Conservation (phyloP, 768 basidiomycete genomes). For the Termitomyces sp. region DNA sequence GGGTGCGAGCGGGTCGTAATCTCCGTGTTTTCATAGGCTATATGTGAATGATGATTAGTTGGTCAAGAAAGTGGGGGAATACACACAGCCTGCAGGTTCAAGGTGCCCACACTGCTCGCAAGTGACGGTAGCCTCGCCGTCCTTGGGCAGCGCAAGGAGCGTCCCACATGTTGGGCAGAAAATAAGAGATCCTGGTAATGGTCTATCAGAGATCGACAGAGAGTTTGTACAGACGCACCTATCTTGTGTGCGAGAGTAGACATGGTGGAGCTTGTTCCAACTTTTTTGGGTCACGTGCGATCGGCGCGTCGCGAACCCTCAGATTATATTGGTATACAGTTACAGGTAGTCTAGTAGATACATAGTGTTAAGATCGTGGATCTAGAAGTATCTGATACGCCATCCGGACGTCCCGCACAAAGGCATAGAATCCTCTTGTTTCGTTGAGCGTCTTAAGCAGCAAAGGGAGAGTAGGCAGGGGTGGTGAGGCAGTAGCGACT, state of each 20-base stretch:
- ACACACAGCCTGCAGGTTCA: conserved; percentile 85
- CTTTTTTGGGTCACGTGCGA: conserved; percentile 3
- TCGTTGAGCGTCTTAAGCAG: conserved; percentile 69
- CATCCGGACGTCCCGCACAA: conserved; percentile 61
- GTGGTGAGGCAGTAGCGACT: conserved; percentile 82
- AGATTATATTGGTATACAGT: background rate
- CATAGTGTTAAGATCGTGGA: background rate
- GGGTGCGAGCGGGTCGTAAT: conserved; percentile 90
- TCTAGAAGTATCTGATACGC: conserved; percentile 37
- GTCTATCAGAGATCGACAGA: background rate
- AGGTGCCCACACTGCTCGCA: conserved; percentile 88
- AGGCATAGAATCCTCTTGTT: conserved; percentile 61
- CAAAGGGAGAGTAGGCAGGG: conserved; percentile 58
- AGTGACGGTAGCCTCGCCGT: conserved; percentile 63
- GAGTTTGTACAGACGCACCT: background rate
- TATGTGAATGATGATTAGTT: background rate
- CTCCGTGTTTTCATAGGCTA: conserved; percentile 85
- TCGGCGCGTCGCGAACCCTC: background rate
- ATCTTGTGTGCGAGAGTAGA: conserved; percentile 9
- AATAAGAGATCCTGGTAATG: conserved; percentile 68
- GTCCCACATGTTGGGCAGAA: conserved; percentile 96
- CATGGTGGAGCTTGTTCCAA: background rate
- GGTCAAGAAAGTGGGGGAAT: conserved; percentile 13
- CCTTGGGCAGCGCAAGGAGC: conserved; percentile 74
- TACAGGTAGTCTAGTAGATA: background rate